Base-by-base conservation (phyloP, 176 grass and related monocot genomes). In the Phoenix dactylifera region DNA sequence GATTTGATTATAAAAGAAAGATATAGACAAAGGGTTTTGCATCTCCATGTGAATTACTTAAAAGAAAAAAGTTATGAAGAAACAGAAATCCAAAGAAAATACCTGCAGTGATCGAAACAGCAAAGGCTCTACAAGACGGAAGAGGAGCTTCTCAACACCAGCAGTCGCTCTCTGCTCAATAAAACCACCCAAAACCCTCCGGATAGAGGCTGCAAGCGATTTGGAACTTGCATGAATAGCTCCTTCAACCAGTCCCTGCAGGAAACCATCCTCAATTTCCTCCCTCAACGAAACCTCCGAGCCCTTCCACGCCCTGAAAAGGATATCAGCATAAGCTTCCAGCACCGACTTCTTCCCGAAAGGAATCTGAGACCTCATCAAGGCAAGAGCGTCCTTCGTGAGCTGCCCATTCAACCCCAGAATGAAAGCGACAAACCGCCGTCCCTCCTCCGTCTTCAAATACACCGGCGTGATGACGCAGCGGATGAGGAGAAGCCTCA, bases 31-130 rank as follows among this genome's bases (percentile, higher is more conserved):
- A 44, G 35, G 9, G 10, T 44, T 44, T 12, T 12, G 35, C 35
- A 28, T 39, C 32, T 39, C 26, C 4, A 1, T 59, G 9, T 59
- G 57, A 16, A 59, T 59, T 26, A 30, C 12, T 67, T 6, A 14
- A 59, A 44, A 1, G 18, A 77, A 54, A 73, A 32, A 29, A 71
- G 26, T 30, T 6, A 6, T 30, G 6, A 30, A 5, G 28, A 56
- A 18, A 18, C 70, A 1, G 50, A 66, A 69, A 44, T 44, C 14
- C 10, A 73, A 72, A 72, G 20, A 16, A 39, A 24, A 20, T 24
- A 82, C 93, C 93, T 97, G 93, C 68, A 97, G 77, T 2, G 87
- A 88, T 26, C 92, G 75, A 74, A 91, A 97, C 4, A 97, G 52
- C 63, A 97, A 75, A 26, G 92, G 92, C 77, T 97, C 92, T 0